Percentiles rank a stretch among this genome's conserved stretches.
Evolutionary conservation across 73 alveolate genomes (phyloP).

Genomic region (Symbiodinium natans): DNA sequence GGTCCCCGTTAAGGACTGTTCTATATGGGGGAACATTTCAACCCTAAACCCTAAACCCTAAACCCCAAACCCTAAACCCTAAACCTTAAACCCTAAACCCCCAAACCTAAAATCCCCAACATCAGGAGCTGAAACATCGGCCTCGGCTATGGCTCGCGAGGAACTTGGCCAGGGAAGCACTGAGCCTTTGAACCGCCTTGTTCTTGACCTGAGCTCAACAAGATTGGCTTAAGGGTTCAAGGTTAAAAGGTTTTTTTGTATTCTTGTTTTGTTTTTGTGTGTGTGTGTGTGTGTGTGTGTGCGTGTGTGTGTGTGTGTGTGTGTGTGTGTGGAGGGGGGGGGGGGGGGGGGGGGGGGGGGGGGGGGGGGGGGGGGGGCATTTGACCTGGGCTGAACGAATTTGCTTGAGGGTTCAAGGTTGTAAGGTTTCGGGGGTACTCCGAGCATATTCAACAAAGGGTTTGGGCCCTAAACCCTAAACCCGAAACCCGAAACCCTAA

Average conservation of each 20-base stretch:
- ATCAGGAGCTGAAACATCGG: not conserved
- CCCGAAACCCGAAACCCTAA: not conserved
- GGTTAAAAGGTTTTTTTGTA: not conserved
- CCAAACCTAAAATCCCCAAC: not conserved
- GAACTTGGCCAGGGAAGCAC: slow-evolving; percentile 44
- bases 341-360: too few relatives aligned
- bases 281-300: too few relatives aligned
- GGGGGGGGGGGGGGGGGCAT: too few relatives aligned
- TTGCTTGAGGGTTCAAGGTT: too few relatives aligned
- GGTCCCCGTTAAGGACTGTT: too few relatives aligned
- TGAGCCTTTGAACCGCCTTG: slow-evolving; percentile 40
- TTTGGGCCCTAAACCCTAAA: not conserved
- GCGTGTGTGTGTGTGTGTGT: too few relatives aligned
- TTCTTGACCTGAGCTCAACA: slow-evolving; percentile 32
- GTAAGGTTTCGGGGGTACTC: too few relatives aligned
- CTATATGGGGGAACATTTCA: too few relatives aligned
- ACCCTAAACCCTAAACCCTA: not conserved
- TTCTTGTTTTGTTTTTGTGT: too few relatives aligned
- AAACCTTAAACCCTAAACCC: not conserved
- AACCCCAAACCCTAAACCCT: not conserved
- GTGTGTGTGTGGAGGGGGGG: too few relatives aligned
- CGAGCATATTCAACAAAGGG: too few relatives aligned
- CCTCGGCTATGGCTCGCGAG: slow-evolving; percentile 76
- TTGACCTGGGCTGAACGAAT: too few relatives aligned
- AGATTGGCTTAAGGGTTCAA: not conserved